phyloP scores from a whole-genome alignment of 164 flowering plant species.

The Dillenia suffruticosa region DNA sequence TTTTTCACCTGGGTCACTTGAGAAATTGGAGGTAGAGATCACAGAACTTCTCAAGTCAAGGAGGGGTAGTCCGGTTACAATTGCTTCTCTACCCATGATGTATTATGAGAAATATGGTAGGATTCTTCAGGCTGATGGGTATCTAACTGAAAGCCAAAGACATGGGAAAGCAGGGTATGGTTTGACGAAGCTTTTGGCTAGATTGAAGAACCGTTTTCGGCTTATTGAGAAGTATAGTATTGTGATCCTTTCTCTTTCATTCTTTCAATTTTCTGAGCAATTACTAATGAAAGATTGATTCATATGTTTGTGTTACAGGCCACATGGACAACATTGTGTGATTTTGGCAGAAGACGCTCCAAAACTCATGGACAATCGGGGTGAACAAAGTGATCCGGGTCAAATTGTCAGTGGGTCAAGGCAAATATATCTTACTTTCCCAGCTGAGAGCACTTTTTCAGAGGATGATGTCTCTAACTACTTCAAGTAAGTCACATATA shows the following conservation, averaged over 20 bases:
- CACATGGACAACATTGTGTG: conserved; percentile 90
- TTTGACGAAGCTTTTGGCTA: conserved; percentile 82
- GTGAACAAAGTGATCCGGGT: conserved; percentile 65
- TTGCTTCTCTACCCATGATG: conserved; percentile 80
- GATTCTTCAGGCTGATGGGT: conserved; percentile 79
- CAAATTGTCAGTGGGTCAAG: conserved; percentile 64
- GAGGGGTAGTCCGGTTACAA: conserved; percentile 73
- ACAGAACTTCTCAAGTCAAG: conserved; percentile 60
- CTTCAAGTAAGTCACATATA: conserved; percentile 45
- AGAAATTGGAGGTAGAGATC: conserved; percentile 69
- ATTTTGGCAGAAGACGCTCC: conserved; percentile 77
- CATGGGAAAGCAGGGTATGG: conserved; percentile 90
- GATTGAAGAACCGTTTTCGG: conserved; percentile 60
- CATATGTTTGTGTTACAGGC: conserved; percentile 42
- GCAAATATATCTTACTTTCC: conserved; percentile 92
- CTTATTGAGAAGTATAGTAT: conserved; percentile 65
- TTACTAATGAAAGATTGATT: neutral
- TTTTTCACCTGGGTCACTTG: conserved; percentile 64
- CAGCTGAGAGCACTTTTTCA: conserved; percentile 87
- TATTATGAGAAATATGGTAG: conserved; percentile 76
- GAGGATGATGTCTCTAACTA: conserved; percentile 88
- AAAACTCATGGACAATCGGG: conserved; percentile 45
- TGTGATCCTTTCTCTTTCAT: neutral
- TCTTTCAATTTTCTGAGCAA: too few species aligned
- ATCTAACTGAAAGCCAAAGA: conserved; percentile 90